Percentiles rank a stretch among this genome's conserved stretches.
phyloP scores from a whole-genome alignment of 23 red algal species.

The Gracilaria caudata region DNA sequence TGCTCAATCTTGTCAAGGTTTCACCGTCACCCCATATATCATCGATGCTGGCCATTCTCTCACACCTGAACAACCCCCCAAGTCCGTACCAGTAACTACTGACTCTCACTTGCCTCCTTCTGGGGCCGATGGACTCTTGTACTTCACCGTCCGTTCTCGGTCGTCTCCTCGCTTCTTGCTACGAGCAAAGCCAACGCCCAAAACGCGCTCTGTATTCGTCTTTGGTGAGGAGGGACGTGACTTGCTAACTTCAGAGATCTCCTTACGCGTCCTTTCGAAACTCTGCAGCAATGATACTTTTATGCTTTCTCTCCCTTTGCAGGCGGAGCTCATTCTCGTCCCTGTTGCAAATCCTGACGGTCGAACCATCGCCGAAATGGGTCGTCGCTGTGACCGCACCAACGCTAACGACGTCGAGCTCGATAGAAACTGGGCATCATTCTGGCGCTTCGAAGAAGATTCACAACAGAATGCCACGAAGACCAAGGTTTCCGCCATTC shows the following conservation, averaged over 20 bases:
- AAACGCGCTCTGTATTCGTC: conserved; percentile 34
- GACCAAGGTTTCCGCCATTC: conserved; percentile 16
- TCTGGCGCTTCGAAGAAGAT: conserved; percentile 34
- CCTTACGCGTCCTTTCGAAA: conserved; percentile 35
- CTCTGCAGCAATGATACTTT: conserved; percentile 34
- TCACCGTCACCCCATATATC: neutral
- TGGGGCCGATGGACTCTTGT: conserved; percentile 23
- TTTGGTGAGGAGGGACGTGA: conserved; percentile 83
- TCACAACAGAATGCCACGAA: neutral
- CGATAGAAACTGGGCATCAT: conserved; percentile 73
- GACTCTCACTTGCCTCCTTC: conserved; percentile 1
- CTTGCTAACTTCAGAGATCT: conserved; percentile 74
- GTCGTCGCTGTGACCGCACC: conserved; percentile 68
- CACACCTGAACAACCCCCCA: neutral
- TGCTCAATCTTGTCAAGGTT: conserved; percentile 1
- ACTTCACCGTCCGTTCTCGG: conserved; percentile 12
- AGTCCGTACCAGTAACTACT: neutral
- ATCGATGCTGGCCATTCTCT: neutral
- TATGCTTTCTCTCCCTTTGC: neutral
- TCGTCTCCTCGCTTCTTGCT: neutral
- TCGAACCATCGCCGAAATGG: conserved; percentile 62
- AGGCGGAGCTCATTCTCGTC: conserved; percentile 54
- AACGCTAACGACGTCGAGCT: conserved; percentile 79
- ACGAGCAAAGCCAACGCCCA: neutral
- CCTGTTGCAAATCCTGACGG: conserved; percentile 55